Evolutionary conservation across 2,329 filamentous ascomycete species (phyloP).

Genomic region (Fusarium protoensiforme): DNA sequence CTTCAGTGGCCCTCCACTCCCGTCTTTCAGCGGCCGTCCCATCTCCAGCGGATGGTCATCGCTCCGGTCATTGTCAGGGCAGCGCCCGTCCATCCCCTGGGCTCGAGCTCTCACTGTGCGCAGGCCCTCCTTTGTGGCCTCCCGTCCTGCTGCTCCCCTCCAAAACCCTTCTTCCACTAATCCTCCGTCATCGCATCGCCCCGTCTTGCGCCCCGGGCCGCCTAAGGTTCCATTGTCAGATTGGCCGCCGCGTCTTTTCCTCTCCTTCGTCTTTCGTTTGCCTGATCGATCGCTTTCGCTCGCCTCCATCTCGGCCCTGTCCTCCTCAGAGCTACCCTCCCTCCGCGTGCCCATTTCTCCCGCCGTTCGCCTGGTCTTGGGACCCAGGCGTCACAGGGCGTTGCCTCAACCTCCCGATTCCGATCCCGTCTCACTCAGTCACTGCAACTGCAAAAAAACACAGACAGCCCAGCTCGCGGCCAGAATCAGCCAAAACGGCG

Average conservation of each 20-base stretch:
- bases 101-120: not conserved
- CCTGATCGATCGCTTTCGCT: not conserved
- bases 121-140: not conserved
- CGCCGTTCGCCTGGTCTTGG: constrained; percentile 24
- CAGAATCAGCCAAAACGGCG: constrained; percentile 27
- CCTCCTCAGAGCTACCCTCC: not conserved
- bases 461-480: constrained; percentile 8
- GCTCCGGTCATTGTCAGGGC: not conserved
- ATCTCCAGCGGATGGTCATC: not conserved
- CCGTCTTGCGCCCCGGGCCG: constrained; percentile 32
- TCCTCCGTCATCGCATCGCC: constrained; percentile 39
- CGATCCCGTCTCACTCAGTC: constrained; percentile 20
- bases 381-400: constrained; percentile 27
- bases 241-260: constrained; percentile 4
- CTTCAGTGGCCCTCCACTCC: constrained; percentile 2
- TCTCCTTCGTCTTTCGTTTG: constrained; percentile 13
- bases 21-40: not conserved
- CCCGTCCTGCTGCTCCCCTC: constrained; percentile 37
- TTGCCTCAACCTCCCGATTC: constrained; percentile 24
- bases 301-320: not conserved
- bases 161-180: constrained; percentile 13
- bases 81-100: not conserved
- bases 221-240: constrained; percentile 7
- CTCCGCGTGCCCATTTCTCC: constrained; percentile 3
- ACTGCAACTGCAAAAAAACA: constrained; percentile 13